Base-by-base conservation (phyloP, 2,329 filamentous ascomycete species). In the Colletotrichum sp. region DNA sequence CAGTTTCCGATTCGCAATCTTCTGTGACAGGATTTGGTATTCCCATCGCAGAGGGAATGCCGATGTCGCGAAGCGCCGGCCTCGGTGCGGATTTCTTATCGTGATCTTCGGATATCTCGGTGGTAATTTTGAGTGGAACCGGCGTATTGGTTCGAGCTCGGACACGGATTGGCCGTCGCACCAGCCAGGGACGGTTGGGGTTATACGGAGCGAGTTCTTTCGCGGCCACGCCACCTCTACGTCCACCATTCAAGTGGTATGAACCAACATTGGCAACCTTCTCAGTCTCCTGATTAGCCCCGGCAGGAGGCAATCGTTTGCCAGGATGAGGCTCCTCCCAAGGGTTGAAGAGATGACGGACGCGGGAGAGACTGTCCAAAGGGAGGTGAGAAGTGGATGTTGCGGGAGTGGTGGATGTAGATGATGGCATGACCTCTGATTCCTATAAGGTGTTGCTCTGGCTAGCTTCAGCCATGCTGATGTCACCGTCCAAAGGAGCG, bases 361-460 rank as follows among this genome's bases (percentile, higher is more conserved):
- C 75, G 66, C 76, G 70, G 29, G 63, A 72, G 69, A 69, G 58
- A 57, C 67, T 66, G 76, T 74, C 76, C 58, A 76, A 62, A 68
- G 75, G 66, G 69, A 72, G 66, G 69, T 72, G 75, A 75, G 69
- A 73, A 69, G 69, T 70, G 58, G 76, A 70, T 66, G 77, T 73
- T 72, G 76, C 75, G 77, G 77, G 76, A 74, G 79, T 79, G 76
- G 82, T 81, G 82, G 83, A 78, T 80, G 81, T 81, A 80, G 85
- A 84, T 84, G 83, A 83, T 84, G 87, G 84, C 86, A 87, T 86
- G 88, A 85, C 89, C 89, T 90, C 87, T 84, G 81, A 87, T 83
- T 86, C 85, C 90, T 89, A 92, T 88, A 88, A 89, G 59, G 82
- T 81, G 77, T 82, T 82, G 62, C 81, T 82, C 74, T 79, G 80